These are phyloP conservation scores for Neurospora sublineolata DNA, from an alignment of 495 filamentous ascomycete species.

Conservation along the genomic window DNA sequence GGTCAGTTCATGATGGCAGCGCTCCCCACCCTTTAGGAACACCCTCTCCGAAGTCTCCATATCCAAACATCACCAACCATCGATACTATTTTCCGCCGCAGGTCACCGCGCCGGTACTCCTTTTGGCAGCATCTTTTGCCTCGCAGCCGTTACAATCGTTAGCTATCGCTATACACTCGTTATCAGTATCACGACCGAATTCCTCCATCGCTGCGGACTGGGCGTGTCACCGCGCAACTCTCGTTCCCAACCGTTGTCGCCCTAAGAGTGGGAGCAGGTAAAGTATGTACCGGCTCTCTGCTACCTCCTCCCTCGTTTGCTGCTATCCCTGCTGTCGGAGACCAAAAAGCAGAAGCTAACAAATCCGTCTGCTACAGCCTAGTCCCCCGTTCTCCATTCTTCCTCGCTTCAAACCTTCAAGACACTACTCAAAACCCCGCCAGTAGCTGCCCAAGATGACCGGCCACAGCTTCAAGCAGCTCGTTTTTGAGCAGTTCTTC, in stretches of 20 bases:
- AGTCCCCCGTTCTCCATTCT: not conserved
- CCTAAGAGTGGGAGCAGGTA: not conserved
- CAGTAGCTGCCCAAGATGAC: not conserved
- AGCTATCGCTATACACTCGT: not conserved
- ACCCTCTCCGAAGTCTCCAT: not conserved
- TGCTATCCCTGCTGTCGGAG: not conserved
- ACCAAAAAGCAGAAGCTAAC: not conserved
- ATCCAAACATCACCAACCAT: not conserved
- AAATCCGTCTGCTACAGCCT: not conserved
- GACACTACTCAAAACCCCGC: not conserved
- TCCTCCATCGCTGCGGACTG: not conserved
- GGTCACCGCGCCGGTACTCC: not conserved
- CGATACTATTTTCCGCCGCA: not conserved
- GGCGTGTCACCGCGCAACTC: not conserved
- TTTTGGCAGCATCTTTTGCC: not conserved
- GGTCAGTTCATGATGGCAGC: not conserved
- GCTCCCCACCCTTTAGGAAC: not conserved
- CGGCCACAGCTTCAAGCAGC: not conserved
- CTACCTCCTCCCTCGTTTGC: not conserved
- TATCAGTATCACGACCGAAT: not conserved
- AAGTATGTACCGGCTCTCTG: not conserved
- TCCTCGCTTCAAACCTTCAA: not conserved
- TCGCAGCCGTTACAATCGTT: not conserved
- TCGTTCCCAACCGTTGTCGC: not conserved
- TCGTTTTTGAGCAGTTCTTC: not conserved